Conservation (phyloP, 345 rosid genomes). For the Lepidium didymum region DNA sequence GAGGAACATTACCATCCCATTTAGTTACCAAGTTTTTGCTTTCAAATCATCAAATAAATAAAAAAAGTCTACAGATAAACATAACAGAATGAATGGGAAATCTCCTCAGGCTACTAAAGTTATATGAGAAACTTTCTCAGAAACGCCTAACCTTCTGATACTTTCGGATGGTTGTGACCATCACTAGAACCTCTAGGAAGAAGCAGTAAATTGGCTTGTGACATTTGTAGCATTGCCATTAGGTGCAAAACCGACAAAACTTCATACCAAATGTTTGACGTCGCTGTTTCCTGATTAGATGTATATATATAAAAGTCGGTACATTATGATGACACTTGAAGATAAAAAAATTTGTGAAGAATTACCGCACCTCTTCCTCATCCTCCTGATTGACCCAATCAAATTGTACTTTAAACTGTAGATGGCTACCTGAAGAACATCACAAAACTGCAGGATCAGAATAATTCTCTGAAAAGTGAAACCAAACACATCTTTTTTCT, state of each 20-base stretch:
- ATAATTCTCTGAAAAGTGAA: constrained; percentile 2
- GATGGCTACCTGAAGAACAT: constrained; percentile 53
- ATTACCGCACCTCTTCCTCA: constrained; percentile 66
- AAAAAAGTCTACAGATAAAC: neutral
- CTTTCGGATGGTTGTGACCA: constrained; percentile 68
- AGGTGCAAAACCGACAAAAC: constrained; percentile 92
- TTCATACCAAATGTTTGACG: constrained; percentile 92
- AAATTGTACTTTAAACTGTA: constrained; percentile 75
- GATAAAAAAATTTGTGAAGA: neutral
- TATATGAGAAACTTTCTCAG: neutral
- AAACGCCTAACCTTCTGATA: constrained; percentile 74
- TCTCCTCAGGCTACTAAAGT: neutral
- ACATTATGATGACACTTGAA: neutral
- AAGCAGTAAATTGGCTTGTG: constrained; percentile 85
- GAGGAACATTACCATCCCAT: neutral
- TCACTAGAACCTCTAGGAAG: constrained; percentile 82
- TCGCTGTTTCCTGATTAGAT: constrained; percentile 73
- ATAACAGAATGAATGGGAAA: neutral
- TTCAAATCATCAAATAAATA: neutral
- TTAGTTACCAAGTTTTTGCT: neutral
- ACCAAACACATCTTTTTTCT: neutral
- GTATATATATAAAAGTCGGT: neutral
- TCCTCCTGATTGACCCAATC: constrained; percentile 94
- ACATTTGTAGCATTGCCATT: constrained; percentile 89
- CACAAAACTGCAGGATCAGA: constrained; percentile 3